Conservation (phyloP, 1,284 basidiomycete species). For the Somion occarium region DNA sequence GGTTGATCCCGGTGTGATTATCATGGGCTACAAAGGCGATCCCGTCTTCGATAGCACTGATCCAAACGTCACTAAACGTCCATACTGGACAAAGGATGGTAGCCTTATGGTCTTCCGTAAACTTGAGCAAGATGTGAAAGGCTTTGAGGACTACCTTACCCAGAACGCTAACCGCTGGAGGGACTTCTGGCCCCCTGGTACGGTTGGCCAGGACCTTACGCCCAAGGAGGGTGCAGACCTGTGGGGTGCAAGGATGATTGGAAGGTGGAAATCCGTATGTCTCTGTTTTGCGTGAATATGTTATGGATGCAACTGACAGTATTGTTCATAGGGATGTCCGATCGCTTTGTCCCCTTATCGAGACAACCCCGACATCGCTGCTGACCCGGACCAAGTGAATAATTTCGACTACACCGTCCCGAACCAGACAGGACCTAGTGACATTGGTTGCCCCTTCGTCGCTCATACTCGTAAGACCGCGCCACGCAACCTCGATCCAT, state of each 20-base stretch:
- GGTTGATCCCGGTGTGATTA: conserved; percentile 27
- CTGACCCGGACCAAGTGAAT: not conserved
- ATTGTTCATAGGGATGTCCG: not conserved
- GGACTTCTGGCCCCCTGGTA: not conserved
- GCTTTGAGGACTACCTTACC: not conserved
- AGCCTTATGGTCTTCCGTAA: conserved; percentile 29
- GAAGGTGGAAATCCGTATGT: not conserved
- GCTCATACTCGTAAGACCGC: conserved; percentile 17
- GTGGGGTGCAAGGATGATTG: not conserved
- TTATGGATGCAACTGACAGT: not conserved
- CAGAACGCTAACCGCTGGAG: not conserved
- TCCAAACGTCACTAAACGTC: conserved; percentile 11
- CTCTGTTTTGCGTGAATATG: not conserved
- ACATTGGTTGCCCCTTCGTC: conserved; percentile 23
- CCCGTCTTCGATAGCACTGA: conserved; percentile 14
- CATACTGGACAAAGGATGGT: conserved; percentile 11
- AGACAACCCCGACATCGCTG: not conserved
- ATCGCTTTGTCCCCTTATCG: not conserved
- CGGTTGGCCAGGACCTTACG: not conserved
- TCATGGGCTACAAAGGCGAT: conserved; percentile 27
- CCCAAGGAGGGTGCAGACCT: not conserved
- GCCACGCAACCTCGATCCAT: conserved; percentile 17
- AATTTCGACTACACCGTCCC: not conserved
- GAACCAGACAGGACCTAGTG: not conserved
- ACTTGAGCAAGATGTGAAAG: conserved; percentile 24